These are phyloP conservation scores for Arthroderma sp. DNA, from an alignment of 2,329 filamentous ascomycete genomes.

Conservation along the genomic window DNA sequence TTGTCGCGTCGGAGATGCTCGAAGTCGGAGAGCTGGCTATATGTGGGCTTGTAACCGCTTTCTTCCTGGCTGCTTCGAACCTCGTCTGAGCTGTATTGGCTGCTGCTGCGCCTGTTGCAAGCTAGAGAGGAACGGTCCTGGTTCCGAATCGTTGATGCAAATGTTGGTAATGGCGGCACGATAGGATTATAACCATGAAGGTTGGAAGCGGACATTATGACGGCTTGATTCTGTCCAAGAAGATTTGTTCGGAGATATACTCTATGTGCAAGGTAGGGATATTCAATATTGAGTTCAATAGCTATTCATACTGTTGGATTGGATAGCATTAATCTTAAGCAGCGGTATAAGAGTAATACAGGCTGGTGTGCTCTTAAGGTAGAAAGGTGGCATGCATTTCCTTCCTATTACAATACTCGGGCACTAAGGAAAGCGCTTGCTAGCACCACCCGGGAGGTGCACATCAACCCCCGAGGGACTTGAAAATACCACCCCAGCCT, in stretches of 20 bases:
- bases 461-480: background rate
- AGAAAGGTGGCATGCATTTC: too few relatives aligned
- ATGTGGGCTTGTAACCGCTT: background rate
- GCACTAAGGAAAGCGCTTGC: too few relatives aligned
- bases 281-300: too few relatives aligned
- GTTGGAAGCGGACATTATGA: too few relatives aligned
- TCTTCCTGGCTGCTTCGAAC: background rate
- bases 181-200: background rate
- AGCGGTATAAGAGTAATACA: too few relatives aligned
- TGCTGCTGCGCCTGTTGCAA: background rate
- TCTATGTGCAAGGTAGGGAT: too few relatives aligned
- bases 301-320: too few relatives aligned
- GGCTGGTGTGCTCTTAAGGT: too few relatives aligned
- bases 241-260: too few relatives aligned
- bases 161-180: background rate
- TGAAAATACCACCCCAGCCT: constrained; percentile 5
- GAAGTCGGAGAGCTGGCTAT: background rate
- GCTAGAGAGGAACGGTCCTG: background rate
- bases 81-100: background rate
- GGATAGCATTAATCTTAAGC: too few relatives aligned
- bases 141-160: constrained; percentile 1
- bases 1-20: background rate
- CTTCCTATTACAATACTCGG: too few relatives aligned
- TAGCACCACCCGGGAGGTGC: background rate
- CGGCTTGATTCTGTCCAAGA: too few relatives aligned